Base-by-base conservation (phyloP, 441 rosid genomes). In the Euphorbia celastroides region DNA sequence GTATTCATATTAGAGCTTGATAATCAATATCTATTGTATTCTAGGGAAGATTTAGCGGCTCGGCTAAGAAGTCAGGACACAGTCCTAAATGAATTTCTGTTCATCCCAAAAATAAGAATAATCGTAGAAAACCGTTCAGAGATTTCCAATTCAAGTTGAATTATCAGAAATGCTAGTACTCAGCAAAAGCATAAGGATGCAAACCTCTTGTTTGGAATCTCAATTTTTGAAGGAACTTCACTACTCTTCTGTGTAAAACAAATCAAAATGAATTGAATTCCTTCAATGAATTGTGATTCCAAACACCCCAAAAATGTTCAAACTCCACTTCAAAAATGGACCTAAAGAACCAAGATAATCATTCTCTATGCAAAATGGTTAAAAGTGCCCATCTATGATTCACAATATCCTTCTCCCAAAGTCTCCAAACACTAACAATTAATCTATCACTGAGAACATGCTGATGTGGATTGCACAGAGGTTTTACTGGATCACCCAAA, bases 251-350 rank as follows among this genome's bases (percentile, higher is more conserved):
- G n/a, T n/a, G n/a, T n/a, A n/a, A n/a, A n/a, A n/a, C n/a, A n/a
- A n/a, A n/a, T n/a, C n/a, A n/a, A n/a, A n/a, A n/a, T n/a, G n/a
- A n/a, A n/a, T n/a, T n/a, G n/a, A n/a, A n/a, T n/a, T n/a, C n/a
- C n/a, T n/a, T n/a, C n/a, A n/a, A n/a, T n/a, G n/a, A n/a, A n/a
- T n/a, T n/a, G n/a, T n/a, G n/a, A n/a, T n/a, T n/a, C n/a, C n/a
- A n/a, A n/a, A n/a, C n/a, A n/a, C n/a, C n/a, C n/a, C n/a, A n/a
- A n/a, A n/a, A n/a, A n/a, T n/a, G 25, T 55, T 60, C 54, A 55
- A 57, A 66, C 36, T 66, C 62, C 26, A 66, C 27, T 30, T 31
- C 34, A 31, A 64, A 7, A 44, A 30, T 56, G 27, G 36, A 36
- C n/a, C 65, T 17, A 26, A 65, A 42, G 68, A 30, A 65, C 52